phyloP scores from a whole-genome alignment of 2,329 filamentous ascomycete genomes.

The Beauveria sp. region DNA sequence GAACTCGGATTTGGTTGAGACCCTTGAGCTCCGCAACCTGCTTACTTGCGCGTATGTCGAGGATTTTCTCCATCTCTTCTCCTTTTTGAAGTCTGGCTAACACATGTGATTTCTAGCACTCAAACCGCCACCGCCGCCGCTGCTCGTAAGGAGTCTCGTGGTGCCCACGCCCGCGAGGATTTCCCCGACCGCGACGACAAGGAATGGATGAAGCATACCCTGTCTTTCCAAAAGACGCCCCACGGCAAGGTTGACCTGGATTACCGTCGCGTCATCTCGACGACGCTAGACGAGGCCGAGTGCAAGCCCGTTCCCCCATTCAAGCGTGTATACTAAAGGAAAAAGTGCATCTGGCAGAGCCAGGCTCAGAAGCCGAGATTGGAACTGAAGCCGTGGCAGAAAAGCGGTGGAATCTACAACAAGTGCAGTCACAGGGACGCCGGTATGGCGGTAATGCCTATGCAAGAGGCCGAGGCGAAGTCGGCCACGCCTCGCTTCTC shows the following conservation, averaged over 20 bases:
- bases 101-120: slow-evolving; percentile 40
- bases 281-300: slow-evolving; percentile 88
- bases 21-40: slow-evolving; percentile 88
- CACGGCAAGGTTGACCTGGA: slow-evolving; percentile 79
- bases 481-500: background rate
- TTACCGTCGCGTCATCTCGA: slow-evolving; percentile 76
- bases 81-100: background rate
- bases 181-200: slow-evolving; percentile 90
- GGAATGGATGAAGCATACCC: slow-evolving; percentile 99
- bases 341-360: slow-evolving; percentile 3
- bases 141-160: slow-evolving; percentile 93
- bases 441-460: background rate
- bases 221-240: slow-evolving; percentile 89
- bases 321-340: slow-evolving; percentile 76
- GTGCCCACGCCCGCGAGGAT: slow-evolving; percentile 94
- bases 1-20: slow-evolving; percentile 97
- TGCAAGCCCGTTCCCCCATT: slow-evolving; percentile 95
- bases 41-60: slow-evolving; percentile 87
- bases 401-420: no score
- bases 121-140: slow-evolving; percentile 90
- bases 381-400: background rate
- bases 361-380: background rate
- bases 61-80: background rate
- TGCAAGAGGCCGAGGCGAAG: background rate
- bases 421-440: no score